Percentiles rank a stretch among this genome's conserved stretches.
These are phyloP conservation scores for Yarrowia divulgata DNA, from an alignment of 805 yeast genomes.

Conservation along the genomic window DNA sequence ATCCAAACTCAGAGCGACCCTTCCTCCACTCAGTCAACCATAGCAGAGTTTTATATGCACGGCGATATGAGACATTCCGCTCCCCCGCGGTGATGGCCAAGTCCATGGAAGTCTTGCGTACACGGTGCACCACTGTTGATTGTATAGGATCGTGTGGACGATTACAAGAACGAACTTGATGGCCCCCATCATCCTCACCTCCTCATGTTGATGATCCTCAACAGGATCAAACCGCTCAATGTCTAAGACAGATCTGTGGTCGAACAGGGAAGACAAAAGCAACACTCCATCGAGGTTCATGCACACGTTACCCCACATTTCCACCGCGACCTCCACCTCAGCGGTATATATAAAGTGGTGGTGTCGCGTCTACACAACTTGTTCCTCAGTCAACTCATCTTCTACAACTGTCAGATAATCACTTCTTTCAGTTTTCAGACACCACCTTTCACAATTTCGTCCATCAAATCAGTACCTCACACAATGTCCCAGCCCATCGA, in stretches of 20 bases:
- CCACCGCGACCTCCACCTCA: neutral
- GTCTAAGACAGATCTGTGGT: neutral
- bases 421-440: neutral
- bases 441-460: neutral
- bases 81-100: neutral
- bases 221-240: neutral
- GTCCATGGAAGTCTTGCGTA: neutral
- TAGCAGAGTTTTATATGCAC: conserved; percentile 14
- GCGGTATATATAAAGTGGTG: neutral
- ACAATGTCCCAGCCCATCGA: conserved; percentile 20
- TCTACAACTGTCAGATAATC: conserved; percentile 1
- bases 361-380: neutral
- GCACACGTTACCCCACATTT: conserved; percentile 29
- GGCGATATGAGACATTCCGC: conserved; percentile 19
- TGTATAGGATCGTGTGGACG: too few species aligned
- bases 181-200: neutral
- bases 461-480: conserved; percentile 2
- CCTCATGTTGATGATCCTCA: neutral
- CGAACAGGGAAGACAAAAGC: conserved; percentile 1
- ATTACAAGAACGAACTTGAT: too few species aligned
- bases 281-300: conserved; percentile 24
- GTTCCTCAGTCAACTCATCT: neutral
- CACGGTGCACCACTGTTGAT: neutral
- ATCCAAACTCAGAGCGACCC: conserved; percentile 2
- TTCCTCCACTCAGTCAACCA: neutral